These are phyloP conservation scores for Xylaria sp. DNA, from an alignment of 2,329 filamentous ascomycete species.

Conservation along the genomic window DNA sequence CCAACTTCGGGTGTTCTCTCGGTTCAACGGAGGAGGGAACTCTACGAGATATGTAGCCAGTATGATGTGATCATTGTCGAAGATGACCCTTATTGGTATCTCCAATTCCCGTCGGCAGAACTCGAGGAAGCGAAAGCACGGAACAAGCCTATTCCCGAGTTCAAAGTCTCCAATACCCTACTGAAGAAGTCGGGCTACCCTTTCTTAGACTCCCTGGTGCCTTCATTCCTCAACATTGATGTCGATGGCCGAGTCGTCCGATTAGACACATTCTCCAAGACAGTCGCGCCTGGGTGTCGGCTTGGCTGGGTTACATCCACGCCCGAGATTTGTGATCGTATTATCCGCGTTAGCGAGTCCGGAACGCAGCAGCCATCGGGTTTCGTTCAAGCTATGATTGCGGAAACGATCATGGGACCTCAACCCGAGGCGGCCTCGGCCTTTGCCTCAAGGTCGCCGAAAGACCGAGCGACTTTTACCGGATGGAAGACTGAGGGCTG, in stretches of 20 bases:
- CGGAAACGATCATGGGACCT: conserved; percentile 76
- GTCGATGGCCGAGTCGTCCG: conserved; percentile 85
- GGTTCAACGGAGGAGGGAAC: conserved; percentile 72
- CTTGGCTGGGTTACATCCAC: conserved; percentile 91
- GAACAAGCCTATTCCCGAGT: conserved; percentile 42
- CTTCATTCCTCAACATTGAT: conserved; percentile 82
- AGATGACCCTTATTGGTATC: conserved; percentile 95
- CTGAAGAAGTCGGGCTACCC: conserved; percentile 65
- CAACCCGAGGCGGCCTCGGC: conserved; percentile 55
- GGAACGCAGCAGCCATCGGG: conserved; percentile 85
- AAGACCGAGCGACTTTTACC: conserved; percentile 53
- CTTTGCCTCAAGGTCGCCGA: conserved; percentile 52
- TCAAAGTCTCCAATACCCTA: conserved; percentile 40
- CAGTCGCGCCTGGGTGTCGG: conserved; percentile 85
- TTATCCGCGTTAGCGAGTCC: conserved; percentile 75
- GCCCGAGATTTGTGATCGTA: conserved; percentile 75
- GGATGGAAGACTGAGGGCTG: conserved; percentile 85
- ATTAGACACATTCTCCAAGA: conserved; percentile 94
- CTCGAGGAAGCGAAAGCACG: conserved; percentile 56
- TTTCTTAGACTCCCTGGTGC: conserved; percentile 83
- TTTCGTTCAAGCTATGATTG: conserved; percentile 84
- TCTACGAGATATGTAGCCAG: conserved; percentile 80
- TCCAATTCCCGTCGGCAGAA: conserved; percentile 81
- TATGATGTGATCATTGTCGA: conserved; percentile 92
- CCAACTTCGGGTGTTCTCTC: conserved; percentile 80